Percentiles rank a stretch among this genome's conserved stretches.
These are phyloP conservation scores for Tritrichomonas musculus DNA, from an alignment of 208 protist genomes.

Conservation along the genomic window DNA sequence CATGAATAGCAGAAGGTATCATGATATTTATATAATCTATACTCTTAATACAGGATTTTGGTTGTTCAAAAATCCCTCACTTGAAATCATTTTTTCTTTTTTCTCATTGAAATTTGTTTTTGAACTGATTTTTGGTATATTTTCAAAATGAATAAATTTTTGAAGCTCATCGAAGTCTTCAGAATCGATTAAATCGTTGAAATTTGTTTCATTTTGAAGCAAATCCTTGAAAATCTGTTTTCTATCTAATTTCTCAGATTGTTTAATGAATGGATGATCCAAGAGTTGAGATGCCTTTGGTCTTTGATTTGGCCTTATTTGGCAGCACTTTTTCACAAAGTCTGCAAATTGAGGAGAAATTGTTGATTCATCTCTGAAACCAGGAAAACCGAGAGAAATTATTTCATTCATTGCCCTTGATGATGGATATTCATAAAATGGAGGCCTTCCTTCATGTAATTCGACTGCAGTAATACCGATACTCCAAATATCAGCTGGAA, in stretches of 20 bases:
- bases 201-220: no score
- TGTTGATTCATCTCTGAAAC: neutral
- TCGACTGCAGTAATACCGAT: conserved; percentile 50
- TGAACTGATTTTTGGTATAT: no score
- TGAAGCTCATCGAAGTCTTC: no score
- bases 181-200: no score
- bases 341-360: conserved; percentile 24
- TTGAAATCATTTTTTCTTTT: no score
- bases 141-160: no score
- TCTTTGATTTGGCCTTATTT: conserved; percentile 15
- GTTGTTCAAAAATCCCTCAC: no score
- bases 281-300: neutral
- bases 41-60: no score
- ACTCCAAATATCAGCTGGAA: conserved; percentile 45
- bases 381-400: neutral
- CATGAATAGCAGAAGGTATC: no score
- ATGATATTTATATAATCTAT: no score
- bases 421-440: conserved; percentile 38
- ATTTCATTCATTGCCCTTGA: conserved; percentile 36
- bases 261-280: neutral
- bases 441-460: conserved; percentile 41
- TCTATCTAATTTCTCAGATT: neutral
- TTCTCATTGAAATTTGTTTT: no score
- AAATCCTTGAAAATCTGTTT: no score
- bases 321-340: neutral